Base-by-base conservation (phyloP, 441 rosid species). In the Cnidoscolus chayamansa region DNA sequence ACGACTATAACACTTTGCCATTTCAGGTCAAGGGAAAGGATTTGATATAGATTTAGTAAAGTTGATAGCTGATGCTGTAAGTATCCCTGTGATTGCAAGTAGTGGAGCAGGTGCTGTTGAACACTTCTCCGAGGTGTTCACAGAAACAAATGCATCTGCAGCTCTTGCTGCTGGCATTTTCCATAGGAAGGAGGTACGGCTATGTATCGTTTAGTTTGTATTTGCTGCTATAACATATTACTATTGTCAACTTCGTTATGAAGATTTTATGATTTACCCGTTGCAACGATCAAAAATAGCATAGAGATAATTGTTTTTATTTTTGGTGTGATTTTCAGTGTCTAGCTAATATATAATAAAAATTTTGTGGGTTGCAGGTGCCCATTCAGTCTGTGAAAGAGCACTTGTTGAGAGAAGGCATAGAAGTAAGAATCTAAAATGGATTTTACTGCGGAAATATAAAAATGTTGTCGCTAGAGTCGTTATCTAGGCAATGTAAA, bases 121-220 rank as follows among this genome's bases (percentile, higher is more conserved):
- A 51, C 98, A 93, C 80, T 95, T 95, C 86, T 82, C 94, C 0
- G 95, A 91, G 82, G 98, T 90, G 30, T 95, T 91, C 76, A 75
- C 45, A 51, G 82, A 81, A 82, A 88, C 98, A 65, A 90, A 89
- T 75, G 97, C 98, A 69, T 93, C 98, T 9, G 99, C 97, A 0
- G 97, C 94, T 9, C 97, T 95, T 65, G 99, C 99, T 70, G 99
- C 98, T 0, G 98, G 99, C 72, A 95, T 95, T 82, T 95, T 95
- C 87, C 99, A 95, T 62, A 83, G 98, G 67, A 89, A 95, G 79
- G 99, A 93, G 97, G 97, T 95, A 84, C 67, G 1, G 1, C 25
- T 10, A 0, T 58, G n/a, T 13, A 47, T 47, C 12, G 30, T 53
- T 53, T 35, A 35, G 40, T 2, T 7, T 15, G 25, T 25, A 25